These are phyloP conservation scores for Trypanosoma grayi DNA, from an alignment of 208 protist species.

Conservation along the genomic window DNA sequence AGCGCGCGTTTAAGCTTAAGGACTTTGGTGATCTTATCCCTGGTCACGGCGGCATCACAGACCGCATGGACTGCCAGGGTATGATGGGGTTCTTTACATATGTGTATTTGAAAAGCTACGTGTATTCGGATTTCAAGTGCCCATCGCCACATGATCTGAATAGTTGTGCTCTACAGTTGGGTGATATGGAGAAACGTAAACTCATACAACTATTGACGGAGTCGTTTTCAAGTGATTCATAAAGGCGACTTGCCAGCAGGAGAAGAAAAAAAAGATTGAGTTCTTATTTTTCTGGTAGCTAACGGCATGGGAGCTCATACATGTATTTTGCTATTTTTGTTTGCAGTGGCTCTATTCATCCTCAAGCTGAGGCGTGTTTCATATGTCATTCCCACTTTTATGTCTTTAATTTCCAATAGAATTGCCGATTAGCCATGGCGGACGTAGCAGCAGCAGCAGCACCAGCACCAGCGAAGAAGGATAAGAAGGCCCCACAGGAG, in stretches of 20 bases:
- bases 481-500: constrained; percentile 74
- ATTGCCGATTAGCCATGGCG: constrained; percentile 19
- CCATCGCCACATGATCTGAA: constrained; percentile 40
- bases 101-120: constrained; percentile 79
- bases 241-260: too few relatives aligned
- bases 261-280: too few relatives aligned
- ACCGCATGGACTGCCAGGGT: constrained; percentile 98
- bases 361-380: too few relatives aligned
- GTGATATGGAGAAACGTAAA: constrained; percentile 25
- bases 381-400: not conserved
- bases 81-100: constrained; percentile 95
- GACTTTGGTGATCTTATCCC: constrained; percentile 98
- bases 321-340: constrained; percentile 1
- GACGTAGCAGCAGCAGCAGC: constrained; percentile 16
- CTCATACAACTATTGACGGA: constrained; percentile 44
- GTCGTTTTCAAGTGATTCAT: constrained; percentile 13
- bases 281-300: too few relatives aligned
- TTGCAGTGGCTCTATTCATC: too few relatives aligned
- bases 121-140: constrained; percentile 57
- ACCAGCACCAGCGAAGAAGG: constrained; percentile 69
- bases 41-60: constrained; percentile 98
- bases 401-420: constrained; percentile 3
- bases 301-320: too few relatives aligned
- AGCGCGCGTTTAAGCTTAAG: constrained; percentile 97
- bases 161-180: constrained; percentile 50